A percentile compares a stretch with the other conserved stretches of the same genome.
Evolutionary conservation across 2,329 filamentous ascomycete genomes (phyloP).

Genomic region (Didymella segeticola): DNA sequence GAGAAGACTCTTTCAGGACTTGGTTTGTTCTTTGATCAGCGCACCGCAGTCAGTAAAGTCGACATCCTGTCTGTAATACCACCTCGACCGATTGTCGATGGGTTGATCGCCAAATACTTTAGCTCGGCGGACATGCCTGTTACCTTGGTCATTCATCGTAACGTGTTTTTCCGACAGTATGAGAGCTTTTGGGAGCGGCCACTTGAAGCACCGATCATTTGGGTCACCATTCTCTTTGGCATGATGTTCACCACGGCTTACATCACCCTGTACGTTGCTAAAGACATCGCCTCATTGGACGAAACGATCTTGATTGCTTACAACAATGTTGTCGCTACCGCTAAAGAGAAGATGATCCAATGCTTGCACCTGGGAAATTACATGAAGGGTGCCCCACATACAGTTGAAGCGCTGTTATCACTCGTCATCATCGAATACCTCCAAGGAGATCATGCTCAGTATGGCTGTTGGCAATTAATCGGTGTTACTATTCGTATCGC

Average conservation of each 20-base stretch:
- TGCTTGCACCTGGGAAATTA: constrained; percentile 20
- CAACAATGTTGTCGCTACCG: not conserved
- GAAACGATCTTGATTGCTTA: not conserved
- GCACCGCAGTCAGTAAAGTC: constrained; percentile 3
- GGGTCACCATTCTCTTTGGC: not conserved
- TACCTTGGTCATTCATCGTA: constrained; percentile 5
- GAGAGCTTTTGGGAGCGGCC: constrained; percentile 10
- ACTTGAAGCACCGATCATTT: not conserved
- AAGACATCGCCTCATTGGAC: not conserved
- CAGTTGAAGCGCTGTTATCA: constrained; percentile 22
- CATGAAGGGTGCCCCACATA: constrained; percentile 28
- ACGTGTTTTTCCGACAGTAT: constrained; percentile 4
- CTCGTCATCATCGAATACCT: constrained; percentile 31
- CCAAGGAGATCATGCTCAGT: constrained; percentile 28
- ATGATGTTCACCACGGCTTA: not conserved
- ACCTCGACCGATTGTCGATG: constrained; percentile 17
- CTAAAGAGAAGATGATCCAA: not conserved
- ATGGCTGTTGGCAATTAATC: constrained; percentile 34
- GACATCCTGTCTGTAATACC: constrained; percentile 22
- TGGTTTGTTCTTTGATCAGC: not conserved
- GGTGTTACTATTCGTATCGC: constrained; percentile 32
- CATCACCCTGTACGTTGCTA: not conserved
- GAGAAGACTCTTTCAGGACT: not conserved
- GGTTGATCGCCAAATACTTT: constrained; percentile 35
- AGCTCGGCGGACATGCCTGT: constrained; percentile 11